These are phyloP conservation scores for Podospora appendiculata DNA, from an alignment of 495 filamentous ascomycete genomes.

Conservation along the genomic window DNA sequence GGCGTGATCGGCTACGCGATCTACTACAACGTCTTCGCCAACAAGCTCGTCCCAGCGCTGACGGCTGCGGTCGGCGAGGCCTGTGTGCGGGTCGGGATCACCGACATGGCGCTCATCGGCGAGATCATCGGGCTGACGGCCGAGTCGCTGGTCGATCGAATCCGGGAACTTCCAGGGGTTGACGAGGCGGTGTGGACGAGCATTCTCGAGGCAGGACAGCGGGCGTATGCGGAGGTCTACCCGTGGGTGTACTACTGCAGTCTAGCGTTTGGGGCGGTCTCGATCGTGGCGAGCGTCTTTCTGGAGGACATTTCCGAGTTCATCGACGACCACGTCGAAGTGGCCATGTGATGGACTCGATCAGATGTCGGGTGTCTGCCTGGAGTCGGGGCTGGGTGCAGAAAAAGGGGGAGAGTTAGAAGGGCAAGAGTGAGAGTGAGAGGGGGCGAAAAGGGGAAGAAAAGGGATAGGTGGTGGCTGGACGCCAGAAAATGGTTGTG, in stretches of 20 bases:
- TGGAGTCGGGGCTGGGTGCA: no score
- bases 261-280: slow-evolving; percentile 57
- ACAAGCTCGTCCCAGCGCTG: slow-evolving; percentile 52
- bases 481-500: no score
- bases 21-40: slow-evolving; percentile 70
- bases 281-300: slow-evolving; percentile 55
- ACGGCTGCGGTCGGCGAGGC: slow-evolving; percentile 44
- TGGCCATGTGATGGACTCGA: slow-evolving; percentile 39
- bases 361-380: neutral
- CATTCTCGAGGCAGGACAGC: slow-evolving; percentile 54
- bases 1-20: slow-evolving; percentile 64
- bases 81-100: slow-evolving; percentile 49
- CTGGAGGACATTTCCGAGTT: slow-evolving; percentile 58
- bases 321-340: slow-evolving; percentile 63
- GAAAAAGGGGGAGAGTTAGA: no score
- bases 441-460: no score
- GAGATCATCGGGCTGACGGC: slow-evolving; percentile 51
- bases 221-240: slow-evolving; percentile 56
- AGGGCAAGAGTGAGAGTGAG: no score
- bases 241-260: slow-evolving; percentile 62
- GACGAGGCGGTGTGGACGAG: slow-evolving; percentile 46
- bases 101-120: slow-evolving; percentile 27
- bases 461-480: no score
- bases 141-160: slow-evolving; percentile 43
- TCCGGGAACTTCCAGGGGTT: slow-evolving; percentile 50